Evolutionary conservation across 305 asterid genomes (phyloP), one percentile per base, ranked within the genome.

Genomic region (Euphrasia arctica): DNA sequence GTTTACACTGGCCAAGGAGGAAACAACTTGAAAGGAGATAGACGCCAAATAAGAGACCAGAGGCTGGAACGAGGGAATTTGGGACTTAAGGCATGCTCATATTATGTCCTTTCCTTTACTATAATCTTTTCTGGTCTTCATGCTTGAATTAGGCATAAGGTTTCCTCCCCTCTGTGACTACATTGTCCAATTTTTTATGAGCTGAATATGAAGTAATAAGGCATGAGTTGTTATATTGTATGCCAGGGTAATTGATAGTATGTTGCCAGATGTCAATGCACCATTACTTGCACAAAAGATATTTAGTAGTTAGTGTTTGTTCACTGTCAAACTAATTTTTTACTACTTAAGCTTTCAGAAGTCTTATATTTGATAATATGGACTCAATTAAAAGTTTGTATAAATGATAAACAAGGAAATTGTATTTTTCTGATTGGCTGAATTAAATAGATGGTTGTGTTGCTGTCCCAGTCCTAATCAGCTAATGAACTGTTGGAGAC

Each of bases 1-100:
- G 84, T 87, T 11, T 92, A 92, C 70, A 92, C 98, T 4, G 98
- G 98, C 54, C 97, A 92, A 80, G 98, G 98, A 49, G 98, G 98
- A 7, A 84, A 92, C 65, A 71, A 89, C 75, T 78, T 92, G 65
- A 82, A 80, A 13, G 97, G 98, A 11, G 55, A 87, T 54, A 87
- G 81, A 66, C 89, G 86, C 36, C 98, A 92, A 66, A 69, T 82
- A 8, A 67, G 73, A 25, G 88, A 92, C 76, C 98, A 92, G 78
- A 82, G 54, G 47, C 62, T 92, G 85, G 32, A 62, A 59, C 78
- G 83, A 32, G 98, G 98, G 50, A 92, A 92, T 78, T 76, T 89
- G 68, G 98, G 86, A 43, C 85, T 92, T 52, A 87, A 83, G 91
- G 96, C 73, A 76, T 42, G 84, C 27, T 58, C 12, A 43, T 70